Evolutionary conservation across 768 basidiomycete species (phyloP).

Genomic region (Lactifluus rugatus): DNA sequence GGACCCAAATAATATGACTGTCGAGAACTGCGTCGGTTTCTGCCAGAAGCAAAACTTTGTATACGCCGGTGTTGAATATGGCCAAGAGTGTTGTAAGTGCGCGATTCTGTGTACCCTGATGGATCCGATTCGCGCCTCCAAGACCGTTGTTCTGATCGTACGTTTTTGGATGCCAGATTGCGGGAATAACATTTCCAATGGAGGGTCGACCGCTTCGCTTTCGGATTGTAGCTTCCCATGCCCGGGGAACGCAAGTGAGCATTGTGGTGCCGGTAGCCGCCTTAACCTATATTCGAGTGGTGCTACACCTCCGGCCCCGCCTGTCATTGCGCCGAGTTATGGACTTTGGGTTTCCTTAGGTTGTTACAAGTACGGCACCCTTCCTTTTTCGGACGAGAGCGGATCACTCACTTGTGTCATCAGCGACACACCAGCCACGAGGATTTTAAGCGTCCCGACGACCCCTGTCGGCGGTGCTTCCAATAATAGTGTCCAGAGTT

Average conservation of each 20-base stretch:
- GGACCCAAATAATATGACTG: constrained; percentile 49
- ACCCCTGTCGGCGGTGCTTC: constrained; percentile 30
- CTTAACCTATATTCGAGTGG: constrained; percentile 62
- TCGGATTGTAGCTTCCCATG: constrained; percentile 56
- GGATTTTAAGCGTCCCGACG: constrained; percentile 27
- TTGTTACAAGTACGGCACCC: constrained; percentile 51
- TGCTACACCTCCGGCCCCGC: constrained; percentile 42
- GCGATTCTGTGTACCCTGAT: neutral
- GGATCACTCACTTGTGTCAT: neutral
- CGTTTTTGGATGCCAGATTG: constrained; percentile 41
- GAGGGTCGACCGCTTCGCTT: constrained; percentile 34
- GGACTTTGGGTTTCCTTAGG: constrained; percentile 63
- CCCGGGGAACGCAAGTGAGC: constrained; percentile 45
- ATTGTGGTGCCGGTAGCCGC: constrained; percentile 50
- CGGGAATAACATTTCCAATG: constrained; percentile 42
- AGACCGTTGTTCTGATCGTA: neutral
- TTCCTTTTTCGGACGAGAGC: neutral
- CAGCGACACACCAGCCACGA: constrained; percentile 29
- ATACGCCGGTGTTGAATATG: constrained; percentile 65
- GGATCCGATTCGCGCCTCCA: neutral
- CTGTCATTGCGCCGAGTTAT: constrained; percentile 41
- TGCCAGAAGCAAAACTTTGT: constrained; percentile 40
- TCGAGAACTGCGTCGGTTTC: constrained; percentile 39
- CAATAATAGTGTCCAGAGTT: constrained; percentile 43
- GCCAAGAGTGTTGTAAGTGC: constrained; percentile 53